phyloP scores from a whole-genome alignment of 2,329 filamentous ascomycete species.

The Plectosphaerella plurivora region DNA sequence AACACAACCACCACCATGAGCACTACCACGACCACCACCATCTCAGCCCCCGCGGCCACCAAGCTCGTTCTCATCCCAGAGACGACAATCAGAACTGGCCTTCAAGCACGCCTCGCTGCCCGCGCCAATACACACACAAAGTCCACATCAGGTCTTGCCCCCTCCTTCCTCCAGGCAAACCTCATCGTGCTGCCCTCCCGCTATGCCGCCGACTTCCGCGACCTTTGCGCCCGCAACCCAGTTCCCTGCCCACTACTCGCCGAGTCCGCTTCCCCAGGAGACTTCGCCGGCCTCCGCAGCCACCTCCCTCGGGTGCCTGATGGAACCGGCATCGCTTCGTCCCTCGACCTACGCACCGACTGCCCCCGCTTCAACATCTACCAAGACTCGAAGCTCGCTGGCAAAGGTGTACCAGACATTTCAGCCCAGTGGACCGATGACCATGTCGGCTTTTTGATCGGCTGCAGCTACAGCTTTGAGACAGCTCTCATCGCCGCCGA shows the following conservation, averaged over 20 bases:
- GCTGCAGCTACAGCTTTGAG: constrained; percentile 62
- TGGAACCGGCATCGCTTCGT: constrained; percentile 23
- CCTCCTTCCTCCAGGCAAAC: constrained; percentile 56
- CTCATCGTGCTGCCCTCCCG: constrained; percentile 53
- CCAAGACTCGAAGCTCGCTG: constrained; percentile 35
- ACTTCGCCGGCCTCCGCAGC: constrained; percentile 31
- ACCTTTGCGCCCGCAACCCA: constrained; percentile 56
- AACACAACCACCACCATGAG: background rate
- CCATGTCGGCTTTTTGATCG: constrained; percentile 59
- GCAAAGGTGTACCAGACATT: constrained; percentile 36
- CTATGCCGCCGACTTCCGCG: constrained; percentile 53
- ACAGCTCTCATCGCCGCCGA: constrained; percentile 45
- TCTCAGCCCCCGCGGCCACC: background rate
- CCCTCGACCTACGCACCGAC: constrained; percentile 54
- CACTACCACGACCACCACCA: background rate
- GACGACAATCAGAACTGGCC: constrained; percentile 20
- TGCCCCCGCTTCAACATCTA: constrained; percentile 57
- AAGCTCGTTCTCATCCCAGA: background rate
- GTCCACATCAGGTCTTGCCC: constrained; percentile 50
- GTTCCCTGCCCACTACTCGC: constrained; percentile 59
- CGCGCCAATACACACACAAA: constrained; percentile 32
- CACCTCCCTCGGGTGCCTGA: constrained; percentile 15
- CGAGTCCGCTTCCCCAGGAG: constrained; percentile 40
- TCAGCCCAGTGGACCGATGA: constrained; percentile 48
- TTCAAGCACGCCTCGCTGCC: constrained; percentile 36